Percentiles rank a stretch among this genome's conserved stretches.
Evolutionary conservation across 148 eudicot genomes (phyloP).

Genomic region (Cornus suecica): DNA sequence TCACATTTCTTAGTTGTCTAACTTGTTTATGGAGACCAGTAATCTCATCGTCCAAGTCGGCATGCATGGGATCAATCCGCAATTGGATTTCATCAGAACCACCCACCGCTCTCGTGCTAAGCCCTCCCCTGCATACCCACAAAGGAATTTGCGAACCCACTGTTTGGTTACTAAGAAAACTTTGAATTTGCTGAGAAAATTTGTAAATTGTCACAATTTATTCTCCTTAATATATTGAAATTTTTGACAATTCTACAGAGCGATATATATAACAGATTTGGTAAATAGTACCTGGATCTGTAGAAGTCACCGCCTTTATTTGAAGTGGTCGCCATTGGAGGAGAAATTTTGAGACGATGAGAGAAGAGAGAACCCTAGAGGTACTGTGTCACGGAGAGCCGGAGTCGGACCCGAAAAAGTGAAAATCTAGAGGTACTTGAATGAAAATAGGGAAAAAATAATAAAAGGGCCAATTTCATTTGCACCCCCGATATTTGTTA

Average conservation of each 20-base stretch:
- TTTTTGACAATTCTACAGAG: background rate
- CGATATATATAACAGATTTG: background rate
- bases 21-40: constrained; percentile 78
- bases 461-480: too few relatives aligned
- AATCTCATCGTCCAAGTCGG: constrained; percentile 76
- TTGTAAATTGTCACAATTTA: background rate
- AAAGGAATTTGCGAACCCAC: background rate
- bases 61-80: constrained; percentile 82
- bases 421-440: too few relatives aligned
- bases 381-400: background rate
- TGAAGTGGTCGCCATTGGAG: constrained; percentile 34
- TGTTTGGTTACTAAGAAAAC: background rate
- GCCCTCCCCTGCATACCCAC: constrained; percentile 57
- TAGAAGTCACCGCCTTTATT: constrained; percentile 24
- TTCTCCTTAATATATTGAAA: background rate
- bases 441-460: too few relatives aligned
- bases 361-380: background rate
- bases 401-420: background rate
- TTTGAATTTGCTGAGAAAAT: background rate
- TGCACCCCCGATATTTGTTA: too few relatives aligned
- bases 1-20: constrained; percentile 63
- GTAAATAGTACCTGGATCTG: constrained; percentile 49
- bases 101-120: constrained; percentile 66
- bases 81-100: constrained; percentile 72
- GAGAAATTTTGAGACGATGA: background rate